Conservation (phyloP, 1,139 yeast genomes). For the Suhomyces wounanorum region DNA sequence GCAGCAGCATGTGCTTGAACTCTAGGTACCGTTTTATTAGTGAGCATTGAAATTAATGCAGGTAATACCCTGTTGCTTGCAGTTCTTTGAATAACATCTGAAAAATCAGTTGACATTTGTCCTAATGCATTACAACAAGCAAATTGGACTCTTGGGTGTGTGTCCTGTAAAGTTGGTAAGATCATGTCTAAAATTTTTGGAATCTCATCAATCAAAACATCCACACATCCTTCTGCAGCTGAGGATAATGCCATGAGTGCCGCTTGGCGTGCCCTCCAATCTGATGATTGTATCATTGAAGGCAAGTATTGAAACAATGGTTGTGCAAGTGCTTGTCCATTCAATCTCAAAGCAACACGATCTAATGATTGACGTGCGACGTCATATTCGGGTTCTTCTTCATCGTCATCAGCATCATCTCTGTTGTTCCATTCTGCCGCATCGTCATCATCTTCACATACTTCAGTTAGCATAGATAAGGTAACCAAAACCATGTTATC, state of each 20-base stretch:
- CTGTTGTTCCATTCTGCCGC: constrained; percentile 87
- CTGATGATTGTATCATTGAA: constrained; percentile 68
- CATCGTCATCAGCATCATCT: constrained; percentile 76
- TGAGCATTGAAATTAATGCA: constrained; percentile 80
- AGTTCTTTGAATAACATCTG: constrained; percentile 81
- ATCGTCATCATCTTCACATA: constrained; percentile 84
- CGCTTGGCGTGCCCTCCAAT: constrained; percentile 96
- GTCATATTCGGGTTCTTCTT: constrained; percentile 83
- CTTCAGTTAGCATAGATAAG: constrained; percentile 87
- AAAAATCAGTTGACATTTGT: constrained; percentile 97
- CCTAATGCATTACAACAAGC: constrained; percentile 97
- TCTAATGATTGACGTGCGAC: constrained; percentile 95
- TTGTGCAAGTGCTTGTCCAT: constrained; percentile 80
- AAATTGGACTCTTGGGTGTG: constrained; percentile 92
- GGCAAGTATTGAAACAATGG: constrained; percentile 88
- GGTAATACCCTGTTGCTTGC: constrained; percentile 82
- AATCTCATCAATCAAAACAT: constrained; percentile 79
- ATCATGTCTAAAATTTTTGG: constrained; percentile 82
- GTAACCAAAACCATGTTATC: constrained; percentile 72
- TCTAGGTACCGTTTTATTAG: constrained; percentile 72
- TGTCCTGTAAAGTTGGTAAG: constrained; percentile 76
- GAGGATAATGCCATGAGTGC: constrained; percentile 95
- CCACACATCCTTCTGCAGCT: constrained; percentile 97
- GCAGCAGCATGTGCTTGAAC: constrained; percentile 99
- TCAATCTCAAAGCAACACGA: constrained; percentile 79